A percentile compares a stretch with the other conserved stretches of the same genome.
Evolutionary conservation across 1,139 yeast species (phyloP).

Genomic region (Scheffersomyces titani): DNA sequence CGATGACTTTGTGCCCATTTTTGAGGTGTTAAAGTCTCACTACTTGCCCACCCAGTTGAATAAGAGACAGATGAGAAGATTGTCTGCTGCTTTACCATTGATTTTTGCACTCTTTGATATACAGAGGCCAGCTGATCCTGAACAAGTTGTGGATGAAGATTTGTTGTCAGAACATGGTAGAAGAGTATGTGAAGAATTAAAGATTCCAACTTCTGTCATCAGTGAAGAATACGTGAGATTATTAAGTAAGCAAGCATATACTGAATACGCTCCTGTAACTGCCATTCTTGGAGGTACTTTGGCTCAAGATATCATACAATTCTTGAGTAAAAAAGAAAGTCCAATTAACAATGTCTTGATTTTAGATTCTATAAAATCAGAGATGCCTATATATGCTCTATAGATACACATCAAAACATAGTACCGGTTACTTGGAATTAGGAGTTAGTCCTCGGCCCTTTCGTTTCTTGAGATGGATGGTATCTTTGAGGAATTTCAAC

Average conservation of each 20-base stretch:
- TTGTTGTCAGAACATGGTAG: conserved; percentile 28
- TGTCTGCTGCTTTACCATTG: conserved; percentile 64
- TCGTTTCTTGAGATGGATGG: conserved; percentile 46
- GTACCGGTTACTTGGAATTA: conserved; percentile 13
- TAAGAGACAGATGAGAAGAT: conserved; percentile 56
- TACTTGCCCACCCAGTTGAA: conserved; percentile 46
- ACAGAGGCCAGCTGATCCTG: conserved; percentile 27
- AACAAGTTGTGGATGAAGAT: conserved; percentile 29
- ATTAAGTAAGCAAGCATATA: conserved; percentile 52
- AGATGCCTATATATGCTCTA: conserved; percentile 73
- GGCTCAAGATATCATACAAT: conserved; percentile 89
- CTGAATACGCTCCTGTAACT: conserved; percentile 82
- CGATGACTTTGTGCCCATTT: conserved; percentile 50
- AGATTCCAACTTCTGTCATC: conserved; percentile 39
- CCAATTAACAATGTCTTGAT: conserved; percentile 83
- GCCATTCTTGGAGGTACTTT: conserved; percentile 89
- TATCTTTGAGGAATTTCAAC: conserved; percentile 38
- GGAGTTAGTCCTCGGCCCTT: conserved; percentile 46
- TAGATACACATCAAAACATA: conserved; percentile 13
- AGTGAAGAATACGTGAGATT: conserved; percentile 37
- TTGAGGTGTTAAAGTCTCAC: conserved; percentile 33
- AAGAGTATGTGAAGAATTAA: conserved; percentile 28
- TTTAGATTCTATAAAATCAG: conserved; percentile 68
- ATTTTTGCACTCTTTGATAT: conserved; percentile 56
- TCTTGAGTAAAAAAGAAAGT: conserved; percentile 69